phyloP scores from a whole-genome alignment of 352 stramenopile species.

The Halophytophthora polymorphica region DNA sequence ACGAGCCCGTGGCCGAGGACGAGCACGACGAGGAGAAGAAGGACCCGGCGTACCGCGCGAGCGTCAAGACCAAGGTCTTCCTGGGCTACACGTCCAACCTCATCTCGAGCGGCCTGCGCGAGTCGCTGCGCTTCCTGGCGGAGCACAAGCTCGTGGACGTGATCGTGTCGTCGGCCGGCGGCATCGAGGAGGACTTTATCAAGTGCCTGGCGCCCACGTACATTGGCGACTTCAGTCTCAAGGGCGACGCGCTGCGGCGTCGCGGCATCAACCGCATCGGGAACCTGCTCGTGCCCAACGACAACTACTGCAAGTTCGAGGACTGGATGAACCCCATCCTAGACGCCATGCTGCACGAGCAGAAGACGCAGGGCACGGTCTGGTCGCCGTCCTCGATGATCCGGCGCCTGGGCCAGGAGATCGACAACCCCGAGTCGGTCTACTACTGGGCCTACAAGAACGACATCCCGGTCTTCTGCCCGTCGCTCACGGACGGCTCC shows the following conservation, averaged over 20 bases:
- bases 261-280: conserved; percentile 99
- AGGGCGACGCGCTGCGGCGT: conserved; percentile 88
- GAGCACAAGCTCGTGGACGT: conserved; percentile 99
- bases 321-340: conserved; percentile 97
- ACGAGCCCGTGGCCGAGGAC: conserved; percentile 90
- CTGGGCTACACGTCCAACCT: conserved; percentile 99
- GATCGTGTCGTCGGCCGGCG: conserved; percentile 92
- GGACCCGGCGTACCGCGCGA: conserved; percentile 71
- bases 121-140: conserved; percentile 97
- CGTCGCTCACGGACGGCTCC: conserved; percentile 98
- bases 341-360: conserved; percentile 97
- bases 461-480: conserved; percentile 99
- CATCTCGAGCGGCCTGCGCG: conserved; percentile 97
- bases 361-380: conserved; percentile 86
- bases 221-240: conserved; percentile 97
- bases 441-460: conserved; percentile 99
- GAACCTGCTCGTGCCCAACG: conserved; percentile 99
- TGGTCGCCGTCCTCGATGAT: conserved; percentile 99
- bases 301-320: conserved; percentile 99
- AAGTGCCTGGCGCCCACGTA: conserved; percentile 99
- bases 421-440: conserved; percentile 97
- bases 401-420: conserved; percentile 94
- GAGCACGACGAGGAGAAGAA: conserved; percentile 91
- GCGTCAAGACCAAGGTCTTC: conserved; percentile 97
- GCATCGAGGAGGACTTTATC: conserved; percentile 99